Percentiles rank a stretch among this genome's conserved stretches.
Evolutionary conservation across 2,329 filamentous ascomycete genomes (phyloP).

Genomic region (Colletotrichum higginsianum): DNA sequence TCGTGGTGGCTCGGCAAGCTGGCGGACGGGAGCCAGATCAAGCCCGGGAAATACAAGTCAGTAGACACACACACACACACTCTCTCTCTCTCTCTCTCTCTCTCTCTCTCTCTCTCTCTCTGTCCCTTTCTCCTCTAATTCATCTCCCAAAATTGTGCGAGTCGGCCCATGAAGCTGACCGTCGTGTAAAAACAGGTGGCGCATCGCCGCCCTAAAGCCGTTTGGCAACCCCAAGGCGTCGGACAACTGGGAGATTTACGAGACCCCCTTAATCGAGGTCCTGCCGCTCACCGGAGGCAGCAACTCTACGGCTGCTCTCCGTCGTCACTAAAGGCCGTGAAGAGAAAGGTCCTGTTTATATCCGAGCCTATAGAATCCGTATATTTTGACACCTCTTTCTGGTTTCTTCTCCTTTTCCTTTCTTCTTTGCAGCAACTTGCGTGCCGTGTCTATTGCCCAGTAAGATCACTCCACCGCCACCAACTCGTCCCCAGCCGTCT

Average conservation of each 20-base stretch:
- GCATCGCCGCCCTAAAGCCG: conserved; percentile 57
- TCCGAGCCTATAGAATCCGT: background rate
- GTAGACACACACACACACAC: background rate
- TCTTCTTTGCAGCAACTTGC: background rate
- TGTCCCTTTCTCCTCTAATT: too few species aligned
- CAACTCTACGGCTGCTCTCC: conserved; percentile 11
- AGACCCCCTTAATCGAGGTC: conserved; percentile 53
- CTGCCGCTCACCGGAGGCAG: conserved; percentile 14
- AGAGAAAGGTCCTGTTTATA: too few species aligned
- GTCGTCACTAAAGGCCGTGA: conserved; percentile 14
- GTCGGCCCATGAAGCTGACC: background rate
- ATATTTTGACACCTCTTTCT: background rate
- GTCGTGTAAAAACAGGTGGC: conserved; percentile 46
- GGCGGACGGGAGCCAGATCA: conserved; percentile 58
- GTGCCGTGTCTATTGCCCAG: background rate
- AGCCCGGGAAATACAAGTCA: conserved; percentile 58
- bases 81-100: too few species aligned
- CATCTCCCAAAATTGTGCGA: too few species aligned
- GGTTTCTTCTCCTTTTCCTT: background rate
- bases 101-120: too few species aligned
- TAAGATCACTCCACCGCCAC: conserved; percentile 12
- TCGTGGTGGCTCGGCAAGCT: conserved; percentile 62
- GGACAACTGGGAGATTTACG: conserved; percentile 59
- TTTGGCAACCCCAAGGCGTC: conserved; percentile 58
- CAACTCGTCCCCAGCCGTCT: background rate